Evolutionary conservation across 768 basidiomycete genomes (phyloP).

Genomic region (Naganishia onofrii): DNA sequence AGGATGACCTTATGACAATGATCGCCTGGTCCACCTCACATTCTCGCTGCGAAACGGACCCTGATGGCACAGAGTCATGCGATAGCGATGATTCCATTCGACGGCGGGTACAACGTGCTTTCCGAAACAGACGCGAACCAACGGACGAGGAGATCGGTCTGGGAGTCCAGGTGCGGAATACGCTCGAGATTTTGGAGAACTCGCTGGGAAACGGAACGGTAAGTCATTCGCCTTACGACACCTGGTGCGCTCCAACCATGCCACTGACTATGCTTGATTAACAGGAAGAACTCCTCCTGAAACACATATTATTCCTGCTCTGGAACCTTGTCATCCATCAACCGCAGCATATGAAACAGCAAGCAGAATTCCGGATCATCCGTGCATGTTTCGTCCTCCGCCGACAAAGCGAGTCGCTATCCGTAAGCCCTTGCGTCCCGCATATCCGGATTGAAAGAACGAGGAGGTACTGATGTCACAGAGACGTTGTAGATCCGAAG

Average conservation of each 20-base stretch:
- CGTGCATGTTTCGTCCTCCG: slow-evolving; percentile 13
- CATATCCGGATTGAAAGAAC: too few species aligned
- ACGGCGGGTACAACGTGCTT: not conserved
- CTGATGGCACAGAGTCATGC: not conserved
- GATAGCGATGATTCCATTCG: not conserved
- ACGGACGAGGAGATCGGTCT: not conserved
- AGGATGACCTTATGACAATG: not conserved
- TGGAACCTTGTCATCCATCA: slow-evolving; percentile 15
- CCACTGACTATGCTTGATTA: not conserved
- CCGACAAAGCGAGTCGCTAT: not conserved
- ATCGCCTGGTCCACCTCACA: slow-evolving; percentile 14
- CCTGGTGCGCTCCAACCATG: not conserved
- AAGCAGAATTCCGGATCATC: not conserved
- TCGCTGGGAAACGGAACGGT: not conserved
- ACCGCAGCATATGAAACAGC: not conserved
- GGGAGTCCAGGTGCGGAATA: not conserved
- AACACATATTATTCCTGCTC: slow-evolving; percentile 11
- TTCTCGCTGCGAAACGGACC: not conserved
- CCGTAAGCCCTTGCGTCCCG: too few species aligned
- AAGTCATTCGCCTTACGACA: not conserved
- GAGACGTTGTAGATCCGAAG: not conserved
- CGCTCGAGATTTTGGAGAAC: not conserved
- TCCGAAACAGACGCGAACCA: not conserved
- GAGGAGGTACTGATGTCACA: not conserved
- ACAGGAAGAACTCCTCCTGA: not conserved